These are phyloP conservation scores for Clavispora fructus DNA, from an alignment of 805 yeast genomes.

Conservation along the genomic window DNA sequence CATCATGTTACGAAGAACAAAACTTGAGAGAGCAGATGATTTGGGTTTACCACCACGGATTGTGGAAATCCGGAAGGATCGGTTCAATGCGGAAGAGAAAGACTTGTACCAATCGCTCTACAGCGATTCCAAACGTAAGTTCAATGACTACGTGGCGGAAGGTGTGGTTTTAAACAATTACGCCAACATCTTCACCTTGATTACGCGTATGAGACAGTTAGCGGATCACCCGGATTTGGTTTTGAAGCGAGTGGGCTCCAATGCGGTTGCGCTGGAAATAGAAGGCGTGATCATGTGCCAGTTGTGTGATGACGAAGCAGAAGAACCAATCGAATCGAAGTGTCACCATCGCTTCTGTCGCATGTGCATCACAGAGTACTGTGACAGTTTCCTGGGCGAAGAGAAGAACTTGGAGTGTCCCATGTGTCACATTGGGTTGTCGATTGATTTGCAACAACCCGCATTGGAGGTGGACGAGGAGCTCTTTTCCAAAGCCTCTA, in stretches of 20 bases:
- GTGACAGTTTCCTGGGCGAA: conserved; percentile 70
- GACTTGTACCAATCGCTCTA: conserved; percentile 86
- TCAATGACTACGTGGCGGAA: conserved; percentile 88
- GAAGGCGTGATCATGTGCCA: conserved; percentile 73
- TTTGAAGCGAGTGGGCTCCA: conserved; percentile 56
- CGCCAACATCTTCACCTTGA: conserved; percentile 92
- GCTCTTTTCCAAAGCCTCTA: conserved; percentile 56
- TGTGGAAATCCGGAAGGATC: conserved; percentile 81
- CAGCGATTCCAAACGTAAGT: conserved; percentile 79
- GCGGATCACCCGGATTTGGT: conserved; percentile 99
- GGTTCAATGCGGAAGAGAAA: conserved; percentile 90
- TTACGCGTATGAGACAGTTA: conserved; percentile 95
- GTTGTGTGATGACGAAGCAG: conserved; percentile 96
- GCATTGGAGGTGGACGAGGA: conserved; percentile 68
- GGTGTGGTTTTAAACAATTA: conserved; percentile 96
- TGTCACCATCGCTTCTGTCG: conserved; percentile 95
- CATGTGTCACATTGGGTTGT: conserved; percentile 88
- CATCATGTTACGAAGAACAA: conserved; percentile 90
- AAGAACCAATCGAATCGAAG: conserved; percentile 90
- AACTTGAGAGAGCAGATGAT: conserved; percentile 95
- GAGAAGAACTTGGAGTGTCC: conserved; percentile 74
- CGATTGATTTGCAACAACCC: conserved; percentile 86
- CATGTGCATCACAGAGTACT: conserved; percentile 84
- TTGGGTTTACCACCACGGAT: conserved; percentile 94
- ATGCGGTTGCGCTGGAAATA: conserved; percentile 31